These are phyloP conservation scores for Alternaria brassicicola DNA, from an alignment of 2,329 filamentous ascomycete species.

Conservation along the genomic window DNA sequence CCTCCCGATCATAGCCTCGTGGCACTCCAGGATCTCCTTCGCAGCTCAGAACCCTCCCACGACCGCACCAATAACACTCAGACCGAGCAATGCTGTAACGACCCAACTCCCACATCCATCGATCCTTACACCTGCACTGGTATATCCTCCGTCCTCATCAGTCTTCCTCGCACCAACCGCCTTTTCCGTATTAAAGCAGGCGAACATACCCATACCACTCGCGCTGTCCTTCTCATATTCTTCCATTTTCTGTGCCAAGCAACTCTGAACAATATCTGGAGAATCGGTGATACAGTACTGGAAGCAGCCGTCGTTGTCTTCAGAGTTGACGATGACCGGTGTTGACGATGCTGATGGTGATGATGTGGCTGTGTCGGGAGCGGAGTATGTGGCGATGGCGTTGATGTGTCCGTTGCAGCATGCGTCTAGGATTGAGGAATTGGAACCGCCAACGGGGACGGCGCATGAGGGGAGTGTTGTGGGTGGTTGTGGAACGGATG, in stretches of 20 bases:
- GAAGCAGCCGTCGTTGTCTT: slow-evolving; percentile 28
- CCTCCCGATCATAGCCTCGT: background rate
- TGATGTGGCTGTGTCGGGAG: slow-evolving; percentile 8
- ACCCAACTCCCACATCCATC: slow-evolving; percentile 9
- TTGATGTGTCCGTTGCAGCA: slow-evolving; percentile 43
- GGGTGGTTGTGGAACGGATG: slow-evolving; percentile 29
- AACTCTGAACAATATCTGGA: slow-evolving; percentile 15
- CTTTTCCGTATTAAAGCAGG: slow-evolving; percentile 21
- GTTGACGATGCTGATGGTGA: slow-evolving; percentile 1
- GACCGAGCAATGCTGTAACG: slow-evolving; percentile 7
- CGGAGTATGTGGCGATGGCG: slow-evolving; percentile 28
- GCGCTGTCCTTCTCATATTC: slow-evolving; percentile 9
- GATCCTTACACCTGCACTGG: slow-evolving; percentile 9
- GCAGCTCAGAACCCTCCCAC: background rate
- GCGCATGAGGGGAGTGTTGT: slow-evolving; percentile 31
- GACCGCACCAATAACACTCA: slow-evolving; percentile 17
- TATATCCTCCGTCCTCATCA: slow-evolving; percentile 9
- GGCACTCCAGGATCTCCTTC: fast-evolving
- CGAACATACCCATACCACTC: slow-evolving; percentile 6
- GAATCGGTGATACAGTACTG: slow-evolving; percentile 33
- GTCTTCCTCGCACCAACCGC: slow-evolving; percentile 10
- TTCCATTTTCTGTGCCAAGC: slow-evolving; percentile 20
- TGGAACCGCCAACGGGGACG: slow-evolving; percentile 35
- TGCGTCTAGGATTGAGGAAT: slow-evolving; percentile 36
- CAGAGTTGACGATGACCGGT: slow-evolving; percentile 16